A percentile compares a stretch with the other conserved stretches of the same genome.
Conservation (phyloP, 2,329 filamentous ascomycete genomes). For the Shiraia bambusicola region DNA sequence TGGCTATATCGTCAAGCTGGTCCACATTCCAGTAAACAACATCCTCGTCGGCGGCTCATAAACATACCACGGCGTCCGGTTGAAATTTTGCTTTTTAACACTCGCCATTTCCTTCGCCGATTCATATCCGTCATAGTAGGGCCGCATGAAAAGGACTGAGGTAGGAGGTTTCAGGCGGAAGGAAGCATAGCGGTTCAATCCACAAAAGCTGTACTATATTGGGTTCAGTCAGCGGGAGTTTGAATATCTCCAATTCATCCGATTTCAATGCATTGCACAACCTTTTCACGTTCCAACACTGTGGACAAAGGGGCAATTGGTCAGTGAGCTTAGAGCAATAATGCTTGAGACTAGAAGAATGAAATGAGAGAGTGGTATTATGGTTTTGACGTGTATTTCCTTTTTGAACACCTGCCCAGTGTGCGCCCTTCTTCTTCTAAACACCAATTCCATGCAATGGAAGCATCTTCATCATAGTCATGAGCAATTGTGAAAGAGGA, state of each 20-base stretch:
- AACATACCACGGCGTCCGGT: slow-evolving; percentile 14
- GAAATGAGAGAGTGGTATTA: not conserved
- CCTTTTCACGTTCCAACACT: not conserved
- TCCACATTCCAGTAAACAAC: slow-evolving; percentile 58
- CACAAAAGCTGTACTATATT: slow-evolving; percentile 37
- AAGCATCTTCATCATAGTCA: slow-evolving; percentile 1
- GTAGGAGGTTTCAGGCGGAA: not conserved
- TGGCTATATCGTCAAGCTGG: slow-evolving; percentile 55
- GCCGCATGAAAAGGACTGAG: slow-evolving; percentile 3
- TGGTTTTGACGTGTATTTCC: not conserved
- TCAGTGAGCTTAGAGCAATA: not conserved
- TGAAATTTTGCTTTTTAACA: slow-evolving; percentile 9
- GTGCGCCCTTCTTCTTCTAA: not conserved
- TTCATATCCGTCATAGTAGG: slow-evolving; percentile 13
- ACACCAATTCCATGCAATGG: not conserved
- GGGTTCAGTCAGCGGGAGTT: slow-evolving; percentile 40
- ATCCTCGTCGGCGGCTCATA: slow-evolving; percentile 52
- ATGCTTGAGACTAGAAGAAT: not conserved
- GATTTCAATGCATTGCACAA: slow-evolving; percentile 25
- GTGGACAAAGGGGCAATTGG: not conserved
- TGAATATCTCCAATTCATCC: slow-evolving; percentile 40
- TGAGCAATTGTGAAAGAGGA: not conserved
- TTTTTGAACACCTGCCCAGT: slow-evolving; percentile 2
- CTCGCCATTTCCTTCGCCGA: slow-evolving; percentile 18
- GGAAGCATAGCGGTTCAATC: slow-evolving; percentile 6